Base-by-base conservation (phyloP, 2,329 filamentous ascomycete genomes). In the Neonectria coccinea region DNA sequence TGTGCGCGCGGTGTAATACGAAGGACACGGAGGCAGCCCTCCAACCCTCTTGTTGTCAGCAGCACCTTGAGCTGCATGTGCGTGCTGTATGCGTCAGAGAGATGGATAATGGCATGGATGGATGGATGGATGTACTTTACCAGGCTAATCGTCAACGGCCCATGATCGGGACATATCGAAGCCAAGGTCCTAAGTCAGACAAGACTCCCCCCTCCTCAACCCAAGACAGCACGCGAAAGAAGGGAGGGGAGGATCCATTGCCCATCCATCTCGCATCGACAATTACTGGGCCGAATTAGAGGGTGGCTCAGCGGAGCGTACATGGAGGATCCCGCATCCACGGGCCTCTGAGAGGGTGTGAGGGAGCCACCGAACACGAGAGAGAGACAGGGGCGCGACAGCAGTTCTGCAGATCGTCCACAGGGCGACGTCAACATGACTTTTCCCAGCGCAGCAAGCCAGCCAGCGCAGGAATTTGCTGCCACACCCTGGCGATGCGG, bases 341-440 rank as follows among this genome's bases (percentile, higher is more conserved):
- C 39, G 14, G 48, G 8, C 16, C 29, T 45, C 45, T 31, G 67
- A 69, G 72, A 69, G 70, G 75, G 75, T 76, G 75, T 73, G 74
- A 66, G 61, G 68, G 71, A 68, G 69, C 74, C 73, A 75, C 75
- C 67, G 67, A 75, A 76, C 74, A 76, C 75, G 75, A 75, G 71
- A 67, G 47, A 68, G 66, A 63, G 64, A 73, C 64, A 64, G 68
- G 56, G 47, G 47, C 48, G 39, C 56, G 25, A 53, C 56, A 45
- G 50, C 39, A 25, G 25, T 25, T 25, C 25, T 25, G 25, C 25
- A 44, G 64, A 60, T 66, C 56, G 36, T 44, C 62, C 57, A 48
- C 53, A 39, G 16, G 25, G 53, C 56, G 36, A 62, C 58, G 64
- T 64, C 60, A 66, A 66, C 36, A 66, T 57, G 61, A 63, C 58